phyloP scores from a whole-genome alignment of 2,329 filamentous ascomycete genomes.

The Calonectria pteridis region DNA sequence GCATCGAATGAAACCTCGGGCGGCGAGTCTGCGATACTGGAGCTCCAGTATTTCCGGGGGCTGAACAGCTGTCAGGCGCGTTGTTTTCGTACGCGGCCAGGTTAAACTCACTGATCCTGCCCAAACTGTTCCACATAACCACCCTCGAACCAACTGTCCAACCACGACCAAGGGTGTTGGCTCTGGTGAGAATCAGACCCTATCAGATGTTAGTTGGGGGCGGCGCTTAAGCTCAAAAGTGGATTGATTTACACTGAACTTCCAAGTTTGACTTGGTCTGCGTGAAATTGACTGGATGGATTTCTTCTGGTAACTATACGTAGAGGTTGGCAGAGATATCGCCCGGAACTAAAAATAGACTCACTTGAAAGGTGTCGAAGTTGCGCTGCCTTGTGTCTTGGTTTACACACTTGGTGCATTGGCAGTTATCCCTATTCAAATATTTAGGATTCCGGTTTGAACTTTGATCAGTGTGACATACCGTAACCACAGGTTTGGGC shows the following conservation, averaged over 20 bases:
- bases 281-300: conserved; percentile 46
- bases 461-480: conserved; percentile 28
- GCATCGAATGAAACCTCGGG: conserved; percentile 72
- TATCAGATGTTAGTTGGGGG: conserved; percentile 47
- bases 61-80: conserved; percentile 17
- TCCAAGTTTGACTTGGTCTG: conserved; percentile 47
- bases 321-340: background rate
- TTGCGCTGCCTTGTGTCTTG: conserved; percentile 57
- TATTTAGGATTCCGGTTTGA: conserved; percentile 25
- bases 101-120: conserved; percentile 37
- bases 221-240: background rate
- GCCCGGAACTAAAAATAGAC: background rate
- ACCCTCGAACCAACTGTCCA: conserved; percentile 36
- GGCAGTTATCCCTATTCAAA: conserved; percentile 56
- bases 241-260: conserved; percentile 48
- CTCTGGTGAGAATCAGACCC: conserved; percentile 79
- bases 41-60: conserved; percentile 40
- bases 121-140: conserved; percentile 34
- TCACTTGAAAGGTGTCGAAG: conserved; percentile 56
- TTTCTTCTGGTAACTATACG: conserved; percentile 48
- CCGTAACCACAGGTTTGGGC: conserved; percentile 47
- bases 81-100: background rate
- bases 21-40: conserved; percentile 54
- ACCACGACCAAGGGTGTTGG: conserved; percentile 68
- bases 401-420: conserved; percentile 57